Conservation (phyloP, 1,139 yeast genomes). For the Torulaspora pretoriensis region DNA sequence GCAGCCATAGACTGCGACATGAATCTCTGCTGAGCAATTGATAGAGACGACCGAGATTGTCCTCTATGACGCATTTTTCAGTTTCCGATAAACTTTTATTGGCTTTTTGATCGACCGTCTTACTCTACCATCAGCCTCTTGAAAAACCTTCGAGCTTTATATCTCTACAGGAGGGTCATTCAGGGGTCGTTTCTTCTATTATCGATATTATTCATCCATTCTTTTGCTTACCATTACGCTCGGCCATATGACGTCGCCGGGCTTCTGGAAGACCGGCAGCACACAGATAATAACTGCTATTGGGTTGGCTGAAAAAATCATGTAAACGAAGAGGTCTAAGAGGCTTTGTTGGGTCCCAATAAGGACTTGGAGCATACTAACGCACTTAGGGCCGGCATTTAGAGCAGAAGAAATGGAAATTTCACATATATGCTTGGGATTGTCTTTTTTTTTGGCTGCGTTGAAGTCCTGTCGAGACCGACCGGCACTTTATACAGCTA, state of each 20-base stretch:
- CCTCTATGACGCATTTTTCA: conserved; percentile 16
- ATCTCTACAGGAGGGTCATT: not conserved
- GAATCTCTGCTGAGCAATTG: conserved; percentile 25
- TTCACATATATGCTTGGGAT: no score
- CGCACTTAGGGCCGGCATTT: no score
- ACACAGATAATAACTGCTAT: not conserved
- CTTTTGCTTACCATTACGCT: conserved; percentile 7
- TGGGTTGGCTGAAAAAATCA: not conserved
- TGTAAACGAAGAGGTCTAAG: not conserved
- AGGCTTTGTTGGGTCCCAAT: not conserved
- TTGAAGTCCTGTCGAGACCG: no score
- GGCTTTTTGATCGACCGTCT: not conserved
- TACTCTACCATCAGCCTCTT: not conserved
- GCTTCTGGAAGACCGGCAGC: not conserved
- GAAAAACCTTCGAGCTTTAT: conserved; percentile 4
- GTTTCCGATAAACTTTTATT: not conserved
- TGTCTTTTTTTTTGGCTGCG: no score
- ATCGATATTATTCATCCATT: conserved; percentile 3
- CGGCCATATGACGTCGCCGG: conserved; percentile 11
- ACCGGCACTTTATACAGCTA: no score
- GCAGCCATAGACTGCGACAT: conserved; percentile 20
- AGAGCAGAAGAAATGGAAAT: no score
- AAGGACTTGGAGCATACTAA: no score
- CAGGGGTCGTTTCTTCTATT: not conserved
- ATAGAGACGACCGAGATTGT: conserved; percentile 22